These are phyloP conservation scores for Xerocomellus intermedius DNA, from an alignment of 768 basidiomycete species.

Conservation along the genomic window DNA sequence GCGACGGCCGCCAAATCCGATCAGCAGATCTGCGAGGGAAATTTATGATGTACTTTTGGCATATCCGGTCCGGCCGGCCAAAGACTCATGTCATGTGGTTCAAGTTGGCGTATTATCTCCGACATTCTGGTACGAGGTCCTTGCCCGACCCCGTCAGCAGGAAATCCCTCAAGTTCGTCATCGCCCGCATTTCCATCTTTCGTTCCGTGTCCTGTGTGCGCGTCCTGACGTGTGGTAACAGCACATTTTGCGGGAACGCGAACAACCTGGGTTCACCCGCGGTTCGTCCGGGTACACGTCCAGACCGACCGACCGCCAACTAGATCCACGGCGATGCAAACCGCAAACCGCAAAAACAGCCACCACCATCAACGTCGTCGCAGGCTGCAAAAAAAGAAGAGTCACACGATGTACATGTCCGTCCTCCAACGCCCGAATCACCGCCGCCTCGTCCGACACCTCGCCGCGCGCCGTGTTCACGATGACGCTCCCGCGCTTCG, in stretches of 20 bases:
- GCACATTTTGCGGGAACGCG: conserved; percentile 73
- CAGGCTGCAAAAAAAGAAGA: not conserved
- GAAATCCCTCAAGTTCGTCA: conserved; percentile 73
- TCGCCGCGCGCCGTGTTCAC: conserved; percentile 89
- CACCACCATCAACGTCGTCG: not conserved
- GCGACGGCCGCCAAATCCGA: too few species aligned
- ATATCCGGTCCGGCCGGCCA: not conserved
- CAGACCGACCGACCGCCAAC: conserved; percentile 53
- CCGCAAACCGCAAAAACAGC: too few species aligned
- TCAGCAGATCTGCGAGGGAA: not conserved
- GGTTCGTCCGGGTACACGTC: conserved; percentile 90
- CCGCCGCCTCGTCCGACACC: conserved; percentile 82
- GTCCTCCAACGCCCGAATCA: conserved; percentile 81
- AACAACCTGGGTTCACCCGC: conserved; percentile 69
- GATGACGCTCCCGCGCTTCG: conserved; percentile 77
- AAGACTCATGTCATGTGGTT: too few species aligned
- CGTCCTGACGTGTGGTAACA: conserved; percentile 93
- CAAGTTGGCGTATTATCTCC: too few species aligned
- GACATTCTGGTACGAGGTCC: conserved; percentile 60
- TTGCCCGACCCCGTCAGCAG: conserved; percentile 57
- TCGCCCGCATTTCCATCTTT: conserved; percentile 80
- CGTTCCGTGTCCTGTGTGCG: conserved; percentile 76
- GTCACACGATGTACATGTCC: conserved; percentile 68
- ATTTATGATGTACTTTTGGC: too few species aligned
- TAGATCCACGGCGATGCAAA: not conserved